phyloP scores from a whole-genome alignment of 2,329 filamentous ascomycete species.

The Teratosphaeria destructans region DNA sequence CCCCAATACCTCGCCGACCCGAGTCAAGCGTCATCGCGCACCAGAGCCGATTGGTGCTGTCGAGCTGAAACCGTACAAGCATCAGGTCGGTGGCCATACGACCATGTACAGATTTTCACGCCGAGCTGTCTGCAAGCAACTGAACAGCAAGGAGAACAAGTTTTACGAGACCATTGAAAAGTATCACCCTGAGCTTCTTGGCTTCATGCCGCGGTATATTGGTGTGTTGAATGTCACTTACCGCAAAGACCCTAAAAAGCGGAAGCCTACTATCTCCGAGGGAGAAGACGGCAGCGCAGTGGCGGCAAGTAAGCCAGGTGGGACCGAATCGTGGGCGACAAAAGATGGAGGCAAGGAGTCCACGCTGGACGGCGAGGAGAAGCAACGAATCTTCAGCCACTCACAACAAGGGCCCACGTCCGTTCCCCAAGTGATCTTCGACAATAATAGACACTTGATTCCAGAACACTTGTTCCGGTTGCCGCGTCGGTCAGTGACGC shows the following conservation, averaged over 20 bases:
- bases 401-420: conserved; percentile 65
- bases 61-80: conserved; percentile 90
- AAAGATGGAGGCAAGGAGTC: conserved; percentile 21
- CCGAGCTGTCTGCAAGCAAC: conserved; percentile 90
- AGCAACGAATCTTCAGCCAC: conserved; percentile 55
- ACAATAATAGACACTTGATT: conserved; percentile 88
- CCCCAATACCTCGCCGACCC: conserved; percentile 14
- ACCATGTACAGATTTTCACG: conserved; percentile 94
- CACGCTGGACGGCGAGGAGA: neutral
- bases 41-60: conserved; percentile 71
- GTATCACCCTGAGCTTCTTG: conserved; percentile 77
- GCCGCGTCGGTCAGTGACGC: conserved; percentile 33
- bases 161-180: conserved; percentile 96
- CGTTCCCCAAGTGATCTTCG: conserved; percentile 82
- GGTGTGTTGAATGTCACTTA: conserved; percentile 95
- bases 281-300: conserved; percentile 2
- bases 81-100: conserved; percentile 94
- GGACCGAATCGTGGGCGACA: conserved; percentile 2
- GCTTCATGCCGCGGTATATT: conserved; percentile 92
- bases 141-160: conserved; percentile 96
- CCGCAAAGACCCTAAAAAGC: conserved; percentile 60
- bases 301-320: neutral
- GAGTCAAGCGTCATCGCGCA: conserved; percentile 25
- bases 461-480: conserved; percentile 66
- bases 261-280: conserved; percentile 27